Percentiles rank a stretch among this genome's conserved stretches.
These are phyloP conservation scores for Leccinum imitatum DNA, from an alignment of 768 basidiomycete species.

Conservation along the genomic window DNA sequence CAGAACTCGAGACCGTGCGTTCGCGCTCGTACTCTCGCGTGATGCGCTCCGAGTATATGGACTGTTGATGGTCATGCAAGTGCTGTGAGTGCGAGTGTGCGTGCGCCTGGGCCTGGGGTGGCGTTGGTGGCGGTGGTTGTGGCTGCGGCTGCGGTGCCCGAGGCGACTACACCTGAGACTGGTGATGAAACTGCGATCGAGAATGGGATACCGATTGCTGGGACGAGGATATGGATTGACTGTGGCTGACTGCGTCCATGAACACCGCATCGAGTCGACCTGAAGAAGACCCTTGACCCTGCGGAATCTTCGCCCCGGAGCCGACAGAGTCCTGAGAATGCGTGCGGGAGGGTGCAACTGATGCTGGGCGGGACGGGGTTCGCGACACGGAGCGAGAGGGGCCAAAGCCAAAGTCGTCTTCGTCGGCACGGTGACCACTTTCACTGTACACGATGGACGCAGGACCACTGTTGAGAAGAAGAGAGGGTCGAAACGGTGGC, in stretches of 20 bases:
- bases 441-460: conserved; percentile 83
- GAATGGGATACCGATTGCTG: no score
- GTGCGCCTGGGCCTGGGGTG: no score
- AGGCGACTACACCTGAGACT: no score
- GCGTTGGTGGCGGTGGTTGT: neutral
- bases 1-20: neutral
- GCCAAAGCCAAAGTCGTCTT: conserved; percentile 50
- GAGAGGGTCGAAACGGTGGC: neutral
- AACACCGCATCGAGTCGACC: conserved; percentile 12
- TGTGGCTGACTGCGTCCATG: no score
- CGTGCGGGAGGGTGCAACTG: conserved; percentile 52
- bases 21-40: no score
- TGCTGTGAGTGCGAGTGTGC: no score
- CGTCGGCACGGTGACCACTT: conserved; percentile 69
- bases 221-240: no score
- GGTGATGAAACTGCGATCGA: no score
- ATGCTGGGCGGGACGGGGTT: conserved; percentile 42
- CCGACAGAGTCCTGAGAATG: conserved; percentile 47
- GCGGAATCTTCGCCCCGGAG: conserved; percentile 33
- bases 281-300: conserved; percentile 5
- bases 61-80: no score
- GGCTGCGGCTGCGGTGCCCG: no score
- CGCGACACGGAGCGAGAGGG: conserved; percentile 33
- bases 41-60: no score
- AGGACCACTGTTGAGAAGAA: conserved; percentile 52